These are phyloP conservation scores for Phytopythium vexans DNA, from an alignment of 352 stramenopile genomes.

Conservation along the genomic window DNA sequence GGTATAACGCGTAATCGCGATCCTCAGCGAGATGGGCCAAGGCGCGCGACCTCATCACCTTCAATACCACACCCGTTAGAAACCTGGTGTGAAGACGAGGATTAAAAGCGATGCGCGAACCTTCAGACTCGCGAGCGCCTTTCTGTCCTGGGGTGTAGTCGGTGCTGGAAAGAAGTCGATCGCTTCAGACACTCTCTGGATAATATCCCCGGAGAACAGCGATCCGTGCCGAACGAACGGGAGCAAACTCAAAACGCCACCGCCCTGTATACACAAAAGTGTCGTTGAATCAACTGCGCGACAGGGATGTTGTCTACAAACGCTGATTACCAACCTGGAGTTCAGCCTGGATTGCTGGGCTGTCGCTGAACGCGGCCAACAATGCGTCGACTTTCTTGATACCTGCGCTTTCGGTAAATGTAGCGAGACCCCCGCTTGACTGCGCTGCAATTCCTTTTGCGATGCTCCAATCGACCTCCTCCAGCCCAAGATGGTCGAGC, in stretches of 20 bases:
- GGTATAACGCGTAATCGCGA: slow-evolving; percentile 63
- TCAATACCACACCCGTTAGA: background rate
- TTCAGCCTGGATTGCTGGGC: slow-evolving; percentile 66
- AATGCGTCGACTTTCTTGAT: slow-evolving; percentile 49
- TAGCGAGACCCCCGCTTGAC: slow-evolving; percentile 31
- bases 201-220: slow-evolving; percentile 51
- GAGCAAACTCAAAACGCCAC: slow-evolving; percentile 66
- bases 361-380: slow-evolving; percentile 29
- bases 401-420: slow-evolving; percentile 44
- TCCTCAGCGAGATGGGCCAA: slow-evolving; percentile 57
- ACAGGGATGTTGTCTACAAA: background rate
- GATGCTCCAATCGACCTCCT: slow-evolving; percentile 48
- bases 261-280: slow-evolving; percentile 15
- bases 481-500: slow-evolving; percentile 29
- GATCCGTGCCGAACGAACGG: slow-evolving; percentile 71
- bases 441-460: slow-evolving; percentile 38
- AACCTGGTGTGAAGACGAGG: background rate
- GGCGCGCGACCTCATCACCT: slow-evolving; percentile 71
- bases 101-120: slow-evolving; percentile 12
- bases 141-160: slow-evolving; percentile 39
- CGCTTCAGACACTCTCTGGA: slow-evolving; percentile 34
- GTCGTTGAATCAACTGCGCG: background rate
- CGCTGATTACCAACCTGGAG: slow-evolving; percentile 26
- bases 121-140: slow-evolving; percentile 60
- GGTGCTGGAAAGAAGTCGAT: slow-evolving; percentile 37